Evolutionary conservation across 352 stramenopile genomes (phyloP), one percentile per base, ranked within the genome.

Genomic region (Phytophthora crassamura): DNA sequence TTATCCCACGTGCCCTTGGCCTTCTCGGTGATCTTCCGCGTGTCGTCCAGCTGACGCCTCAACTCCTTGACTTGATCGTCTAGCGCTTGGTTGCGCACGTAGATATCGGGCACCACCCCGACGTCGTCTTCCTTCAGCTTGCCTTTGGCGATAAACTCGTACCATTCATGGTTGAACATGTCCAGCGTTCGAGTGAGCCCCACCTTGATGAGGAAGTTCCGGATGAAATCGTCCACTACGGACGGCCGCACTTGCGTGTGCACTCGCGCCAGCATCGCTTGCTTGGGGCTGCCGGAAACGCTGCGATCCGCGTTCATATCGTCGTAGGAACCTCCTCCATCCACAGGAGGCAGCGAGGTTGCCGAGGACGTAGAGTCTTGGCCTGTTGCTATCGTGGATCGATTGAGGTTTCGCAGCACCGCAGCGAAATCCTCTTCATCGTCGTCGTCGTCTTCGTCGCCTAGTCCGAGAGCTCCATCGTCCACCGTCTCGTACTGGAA

Each of bases 131-230:
- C 86, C 11, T 79, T 80, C 10, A 98, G 69, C 64, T 97, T 97
- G 16, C 93, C 94, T 66, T 98, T 98, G 28, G 88, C 77, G 52
- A 96, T 77, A 42, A 98, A 91, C 63, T 98, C 93, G 77, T 98
- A 98, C 94, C 95, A 98, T 75, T 98, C 95, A 61, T 96, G 94
- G 70, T 98, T 98, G 74, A 98, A 98, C 62, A 80, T 81, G 55
- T 98, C 92, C 30, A 98, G 84, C 47, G 94, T 98, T 25, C 82
- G 76, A 7, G 77, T 55, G 81, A 98, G 96, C 33, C 86, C 82
- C 12, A 96, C 72, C 63, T 98, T 98, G 72, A 98, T 98, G 43
- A 98, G 74, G 66, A 98, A 98, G 60, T 98, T 98, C 34, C 93
- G 88, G 62, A 98, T 89, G 45, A 98, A 98, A 54, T 98, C 94